Evolutionary conservation across 2,329 filamentous ascomycete species (phyloP).

Genomic region (Diatrype stigma): DNA sequence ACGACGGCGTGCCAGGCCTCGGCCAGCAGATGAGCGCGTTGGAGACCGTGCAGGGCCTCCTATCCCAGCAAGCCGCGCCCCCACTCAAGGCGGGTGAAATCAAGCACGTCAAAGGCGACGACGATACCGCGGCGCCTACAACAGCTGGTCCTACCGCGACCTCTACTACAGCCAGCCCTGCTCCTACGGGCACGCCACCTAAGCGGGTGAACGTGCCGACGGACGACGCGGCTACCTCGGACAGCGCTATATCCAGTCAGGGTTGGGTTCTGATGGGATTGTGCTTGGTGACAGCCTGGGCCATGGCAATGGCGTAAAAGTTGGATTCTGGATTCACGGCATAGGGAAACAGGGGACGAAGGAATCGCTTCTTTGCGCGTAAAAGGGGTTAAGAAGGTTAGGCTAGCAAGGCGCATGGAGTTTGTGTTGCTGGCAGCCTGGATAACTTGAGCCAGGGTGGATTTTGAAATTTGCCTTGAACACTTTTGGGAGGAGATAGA

Average conservation of each 20-base stretch:
- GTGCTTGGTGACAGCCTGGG: neutral
- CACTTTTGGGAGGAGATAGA: too few relatives aligned
- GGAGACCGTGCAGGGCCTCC: constrained; percentile 57
- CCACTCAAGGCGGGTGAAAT: constrained; percentile 47
- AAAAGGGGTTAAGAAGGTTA: neutral
- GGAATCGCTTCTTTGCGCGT: neutral
- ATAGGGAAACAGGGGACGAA: neutral
- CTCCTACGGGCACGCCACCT: constrained; percentile 1
- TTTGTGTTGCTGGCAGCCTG: neutral
- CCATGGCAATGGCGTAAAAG: constrained; percentile 3
- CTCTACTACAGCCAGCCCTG: neutral
- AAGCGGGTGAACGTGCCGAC: neutral
- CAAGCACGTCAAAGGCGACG: constrained; percentile 32
- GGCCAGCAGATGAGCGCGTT: constrained; percentile 64
- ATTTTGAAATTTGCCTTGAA: neutral
- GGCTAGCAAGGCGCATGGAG: neutral
- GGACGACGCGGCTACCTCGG: neutral
- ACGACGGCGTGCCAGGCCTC: constrained; percentile 51
- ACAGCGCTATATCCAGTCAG: constrained; percentile 1
- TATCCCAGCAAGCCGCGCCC: constrained; percentile 38
- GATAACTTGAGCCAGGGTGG: neutral
- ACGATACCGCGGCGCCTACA: constrained; percentile 1
- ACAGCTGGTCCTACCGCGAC: neutral
- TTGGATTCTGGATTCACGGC: constrained; percentile 3
- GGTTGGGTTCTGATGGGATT: constrained; percentile 1